Conservation (phyloP, 495 filamentous ascomycete species). For the Talaromyces ruber region DNA sequence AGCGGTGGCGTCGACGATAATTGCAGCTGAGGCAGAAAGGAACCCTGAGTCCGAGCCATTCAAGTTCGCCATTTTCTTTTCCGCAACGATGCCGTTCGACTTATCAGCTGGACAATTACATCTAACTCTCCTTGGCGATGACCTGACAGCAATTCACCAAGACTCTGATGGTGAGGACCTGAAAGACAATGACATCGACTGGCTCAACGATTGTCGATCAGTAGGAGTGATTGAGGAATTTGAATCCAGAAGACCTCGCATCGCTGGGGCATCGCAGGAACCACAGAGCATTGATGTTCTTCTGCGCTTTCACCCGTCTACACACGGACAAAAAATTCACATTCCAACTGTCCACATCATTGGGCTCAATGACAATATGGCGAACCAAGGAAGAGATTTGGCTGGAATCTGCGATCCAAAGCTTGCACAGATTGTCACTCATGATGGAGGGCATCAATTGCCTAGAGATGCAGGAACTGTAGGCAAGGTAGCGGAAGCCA, state of each 20-base stretch:
- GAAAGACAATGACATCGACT: not conserved
- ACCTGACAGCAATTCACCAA: not conserved
- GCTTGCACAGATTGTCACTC: not conserved
- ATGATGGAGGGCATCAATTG: not conserved
- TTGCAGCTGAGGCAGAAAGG: not conserved
- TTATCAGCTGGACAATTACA: not conserved
- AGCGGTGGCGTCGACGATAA: not conserved
- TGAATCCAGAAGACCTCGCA: not conserved
- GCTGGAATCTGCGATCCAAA: not conserved
- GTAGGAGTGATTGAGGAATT: not conserved
- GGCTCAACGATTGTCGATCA: not conserved
- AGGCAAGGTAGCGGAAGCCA: not conserved
- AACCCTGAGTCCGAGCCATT: not conserved
- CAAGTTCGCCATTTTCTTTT: not conserved
- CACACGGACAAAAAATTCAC: not conserved
- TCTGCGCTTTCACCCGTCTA: not conserved
- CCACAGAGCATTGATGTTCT: not conserved
- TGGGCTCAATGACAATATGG: not conserved
- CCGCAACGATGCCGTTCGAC: not conserved
- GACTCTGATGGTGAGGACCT: not conserved
- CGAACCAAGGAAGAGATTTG: not conserved
- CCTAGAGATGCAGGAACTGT: not conserved
- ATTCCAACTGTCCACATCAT: not conserved
- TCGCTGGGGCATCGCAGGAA: not conserved
- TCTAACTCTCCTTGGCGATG: not conserved